These are phyloP conservation scores for Leccinum sublutescens DNA, from an alignment of 768 basidiomycete species.

Conservation along the genomic window DNA sequence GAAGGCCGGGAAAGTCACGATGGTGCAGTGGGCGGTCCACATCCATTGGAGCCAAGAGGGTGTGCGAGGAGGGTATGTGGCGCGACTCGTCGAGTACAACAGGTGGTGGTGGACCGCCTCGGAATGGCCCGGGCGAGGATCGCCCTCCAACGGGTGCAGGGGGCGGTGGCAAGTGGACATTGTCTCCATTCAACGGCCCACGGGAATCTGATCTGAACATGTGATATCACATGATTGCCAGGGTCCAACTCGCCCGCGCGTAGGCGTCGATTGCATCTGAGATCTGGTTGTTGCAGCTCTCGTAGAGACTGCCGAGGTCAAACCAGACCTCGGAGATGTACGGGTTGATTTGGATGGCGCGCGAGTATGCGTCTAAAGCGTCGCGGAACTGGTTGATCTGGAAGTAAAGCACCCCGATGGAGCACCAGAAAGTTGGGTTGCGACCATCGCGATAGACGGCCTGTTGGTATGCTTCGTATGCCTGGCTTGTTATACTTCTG, in stretches of 20 bases:
- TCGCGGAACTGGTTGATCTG: constrained; percentile 99
- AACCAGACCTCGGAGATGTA: constrained; percentile 86
- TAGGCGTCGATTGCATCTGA: constrained; percentile 99
- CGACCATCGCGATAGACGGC: constrained; percentile 98
- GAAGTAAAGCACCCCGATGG: constrained; percentile 98
- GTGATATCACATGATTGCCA: constrained; percentile 74
- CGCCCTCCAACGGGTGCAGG: constrained; percentile 46
- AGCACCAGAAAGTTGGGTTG: constrained; percentile 99
- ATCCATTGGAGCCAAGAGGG: constrained; percentile 77
- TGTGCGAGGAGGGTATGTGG: constrained; percentile 58
- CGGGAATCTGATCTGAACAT: constrained; percentile 71
- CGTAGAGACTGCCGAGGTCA: constrained; percentile 85
- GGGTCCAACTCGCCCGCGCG: constrained; percentile 96
- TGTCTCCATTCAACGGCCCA: constrained; percentile 44
- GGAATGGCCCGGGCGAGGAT: constrained; percentile 71
- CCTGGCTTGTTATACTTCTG: constrained; percentile 93
- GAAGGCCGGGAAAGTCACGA: constrained; percentile 54
- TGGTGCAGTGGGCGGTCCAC: constrained; percentile 57
- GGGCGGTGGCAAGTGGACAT: constrained; percentile 57
- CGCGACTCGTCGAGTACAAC: constrained; percentile 74
- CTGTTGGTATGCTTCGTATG: constrained; percentile 99
- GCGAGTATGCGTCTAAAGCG: constrained; percentile 89
- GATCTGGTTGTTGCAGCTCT: constrained; percentile 98
- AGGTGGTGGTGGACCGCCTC: constrained; percentile 81
- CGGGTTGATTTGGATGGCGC: constrained; percentile 97